Conservation (phyloP, 179 eudicot genomes). For the Vitellaria paradoxa region DNA sequence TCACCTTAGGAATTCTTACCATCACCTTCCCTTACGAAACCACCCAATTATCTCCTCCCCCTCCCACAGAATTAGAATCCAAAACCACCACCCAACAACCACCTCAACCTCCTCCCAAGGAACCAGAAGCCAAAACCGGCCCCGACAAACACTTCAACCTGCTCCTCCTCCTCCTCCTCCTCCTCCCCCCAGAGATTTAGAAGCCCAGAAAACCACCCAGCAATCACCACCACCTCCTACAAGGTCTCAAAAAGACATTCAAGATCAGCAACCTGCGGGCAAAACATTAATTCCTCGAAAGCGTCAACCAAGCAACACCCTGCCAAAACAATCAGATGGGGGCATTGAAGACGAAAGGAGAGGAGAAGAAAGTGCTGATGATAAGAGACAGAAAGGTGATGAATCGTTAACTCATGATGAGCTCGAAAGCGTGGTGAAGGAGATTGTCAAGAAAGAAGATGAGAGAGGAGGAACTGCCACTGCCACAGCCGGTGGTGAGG, state of each 20-base stretch:
- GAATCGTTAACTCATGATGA: no score
- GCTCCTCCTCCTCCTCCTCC: not conserved
- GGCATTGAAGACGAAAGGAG: not conserved
- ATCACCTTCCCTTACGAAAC: slow-evolving; percentile 52
- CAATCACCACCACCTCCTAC: no score
- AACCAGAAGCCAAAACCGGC: no score
- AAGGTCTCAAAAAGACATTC: no score
- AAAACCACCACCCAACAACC: not conserved
- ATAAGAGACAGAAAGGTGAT: not conserved
- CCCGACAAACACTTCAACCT: no score
- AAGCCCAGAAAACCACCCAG: no score
- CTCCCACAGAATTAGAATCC: not conserved
- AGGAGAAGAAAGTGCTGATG: not conserved
- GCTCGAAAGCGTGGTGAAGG: not conserved
- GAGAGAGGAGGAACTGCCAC: not conserved
- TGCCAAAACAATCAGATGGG: not conserved
- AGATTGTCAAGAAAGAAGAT: slow-evolving; percentile 7
- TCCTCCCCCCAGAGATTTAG: not conserved
- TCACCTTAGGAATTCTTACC: slow-evolving; percentile 48
- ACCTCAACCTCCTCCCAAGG: not conserved
- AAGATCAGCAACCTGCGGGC: no score
- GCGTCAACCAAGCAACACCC: not conserved
- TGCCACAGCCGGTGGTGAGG: not conserved
- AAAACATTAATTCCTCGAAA: no score
- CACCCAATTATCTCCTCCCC: not conserved